phyloP scores from a whole-genome alignment of 768 basidiomycete genomes.

The Phlegmacium glaucopus region DNA sequence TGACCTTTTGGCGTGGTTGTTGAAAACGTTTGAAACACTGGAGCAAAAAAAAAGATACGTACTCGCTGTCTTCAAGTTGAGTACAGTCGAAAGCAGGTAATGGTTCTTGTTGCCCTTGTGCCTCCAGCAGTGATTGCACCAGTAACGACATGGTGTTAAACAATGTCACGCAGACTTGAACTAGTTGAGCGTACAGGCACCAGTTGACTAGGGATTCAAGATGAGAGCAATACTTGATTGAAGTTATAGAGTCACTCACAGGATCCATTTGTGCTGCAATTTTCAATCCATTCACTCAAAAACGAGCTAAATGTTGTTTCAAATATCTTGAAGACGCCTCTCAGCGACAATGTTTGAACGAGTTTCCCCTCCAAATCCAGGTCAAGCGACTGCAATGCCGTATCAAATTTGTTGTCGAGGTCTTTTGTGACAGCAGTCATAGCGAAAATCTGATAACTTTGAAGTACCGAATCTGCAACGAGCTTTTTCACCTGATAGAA shows the following conservation, averaged over 20 bases:
- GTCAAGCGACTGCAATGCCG: slow-evolving; percentile 35
- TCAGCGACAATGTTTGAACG: slow-evolving; percentile 31
- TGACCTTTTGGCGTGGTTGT: slow-evolving; percentile 27
- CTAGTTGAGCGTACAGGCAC: slow-evolving; percentile 44
- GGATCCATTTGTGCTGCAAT: slow-evolving; percentile 35
- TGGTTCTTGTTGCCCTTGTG: slow-evolving; percentile 14
- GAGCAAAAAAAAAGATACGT: slow-evolving; percentile 16
- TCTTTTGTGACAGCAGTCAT: slow-evolving; percentile 53
- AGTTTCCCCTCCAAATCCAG: slow-evolving; percentile 60
- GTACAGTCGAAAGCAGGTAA: slow-evolving; percentile 34
- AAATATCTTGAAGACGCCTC: slow-evolving; percentile 40
- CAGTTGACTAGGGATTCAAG: slow-evolving; percentile 45
- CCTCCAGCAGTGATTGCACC: slow-evolving; percentile 23
- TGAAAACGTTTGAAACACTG: not conserved
- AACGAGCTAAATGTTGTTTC: slow-evolving; percentile 36
- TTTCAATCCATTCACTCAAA: slow-evolving; percentile 45
- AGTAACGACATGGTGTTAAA: slow-evolving; percentile 37
- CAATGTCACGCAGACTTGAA: slow-evolving; percentile 37
- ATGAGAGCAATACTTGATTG: slow-evolving; percentile 3
- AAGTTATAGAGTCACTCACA: slow-evolving; percentile 36
- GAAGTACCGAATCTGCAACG: slow-evolving; percentile 37
- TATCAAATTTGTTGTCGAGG: slow-evolving; percentile 52
- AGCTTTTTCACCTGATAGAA: slow-evolving; percentile 45
- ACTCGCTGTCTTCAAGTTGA: slow-evolving; percentile 38
- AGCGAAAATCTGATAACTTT: slow-evolving; percentile 40